Evolutionary conservation across 108 stramenopile species (phyloP).

Genomic region (Skeletonema potamos): DNA sequence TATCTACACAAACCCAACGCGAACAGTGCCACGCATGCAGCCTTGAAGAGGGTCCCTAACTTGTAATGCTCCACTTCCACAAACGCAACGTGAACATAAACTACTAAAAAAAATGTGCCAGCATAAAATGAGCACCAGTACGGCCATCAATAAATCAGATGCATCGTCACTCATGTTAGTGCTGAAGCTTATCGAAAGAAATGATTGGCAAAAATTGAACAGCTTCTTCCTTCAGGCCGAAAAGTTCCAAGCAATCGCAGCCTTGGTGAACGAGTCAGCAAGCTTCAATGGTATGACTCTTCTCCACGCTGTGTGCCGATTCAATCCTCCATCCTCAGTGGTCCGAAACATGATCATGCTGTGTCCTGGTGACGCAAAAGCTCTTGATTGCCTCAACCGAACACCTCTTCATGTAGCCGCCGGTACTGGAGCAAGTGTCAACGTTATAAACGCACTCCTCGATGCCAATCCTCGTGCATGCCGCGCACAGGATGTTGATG

Average conservation of each 20-base stretch:
- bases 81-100: too few relatives aligned
- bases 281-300: not conserved
- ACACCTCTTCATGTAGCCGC: constrained; percentile 72
- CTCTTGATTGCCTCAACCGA: constrained; percentile 53
- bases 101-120: too few relatives aligned
- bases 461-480: constrained; percentile 56
- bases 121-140: too few relatives aligned
- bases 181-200: not conserved
- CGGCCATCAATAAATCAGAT: not conserved
- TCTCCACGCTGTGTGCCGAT: not conserved
- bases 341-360: constrained; percentile 42
- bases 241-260: not conserved
- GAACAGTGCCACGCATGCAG: too few relatives aligned
- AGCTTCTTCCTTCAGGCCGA: not conserved
- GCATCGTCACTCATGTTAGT: not conserved
- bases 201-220: not conserved
- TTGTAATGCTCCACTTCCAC: too few relatives aligned
- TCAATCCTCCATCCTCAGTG: constrained; percentile 11
- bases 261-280: not conserved
- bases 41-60: too few relatives aligned
- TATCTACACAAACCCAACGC: too few relatives aligned
- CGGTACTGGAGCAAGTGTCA: constrained; percentile 60
- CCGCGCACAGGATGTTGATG: constrained; percentile 49
- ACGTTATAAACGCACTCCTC: constrained; percentile 50
- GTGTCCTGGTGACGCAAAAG: constrained; percentile 54